Base-by-base conservation (phyloP, 2,329 filamentous ascomycete species). In the Colletotrichum destructivum region DNA sequence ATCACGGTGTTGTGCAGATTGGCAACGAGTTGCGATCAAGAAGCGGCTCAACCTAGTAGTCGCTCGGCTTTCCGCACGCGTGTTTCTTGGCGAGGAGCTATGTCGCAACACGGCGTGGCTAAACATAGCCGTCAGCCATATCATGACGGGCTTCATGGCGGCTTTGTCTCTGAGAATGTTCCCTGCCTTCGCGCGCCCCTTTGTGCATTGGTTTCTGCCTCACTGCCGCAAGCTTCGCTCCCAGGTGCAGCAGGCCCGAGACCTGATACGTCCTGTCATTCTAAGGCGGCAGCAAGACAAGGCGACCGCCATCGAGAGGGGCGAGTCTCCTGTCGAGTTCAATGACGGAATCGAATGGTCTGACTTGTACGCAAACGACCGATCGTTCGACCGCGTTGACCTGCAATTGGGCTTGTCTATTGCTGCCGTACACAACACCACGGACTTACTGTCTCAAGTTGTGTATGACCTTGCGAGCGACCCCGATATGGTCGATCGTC, bases 371-470 rank as follows among this genome's bases (percentile, higher is more conserved):
- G 76, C 81, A 3, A 78, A 79, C 84, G 86, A 89, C 35, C 86
- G 86, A 66, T 91, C 82, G 12, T 95, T 94, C 79, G 88, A 95
- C 79, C 83, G 87, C 0, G 84, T 91, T 21, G 81, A 80, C 16
- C 94, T 93, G 47, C 94, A 97, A 78, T 86, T 94, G 40, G 87
- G 98, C 11, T 95, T 96, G 0, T 89, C 93, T 55, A 92, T 94
- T 54, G 82, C 80, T 3, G 82, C 83, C 11, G 83, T 85, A 31
- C 83, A 86, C 75, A 84, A 81, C 13, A 84, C 84, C 0, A 80
- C 81, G 2, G 80, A 83, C 54, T 63, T 78, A 5, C 38, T 80
- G 0, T 78, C 79, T 4, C 80, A 83, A 16, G 75, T 81, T 2
- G 73, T 87, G 51, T 80, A 80, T 51, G 82, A 86, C 49, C 73